Evolutionary conservation across 805 yeast genomes (phyloP).

Genomic region (Ogataea haglerorum): DNA sequence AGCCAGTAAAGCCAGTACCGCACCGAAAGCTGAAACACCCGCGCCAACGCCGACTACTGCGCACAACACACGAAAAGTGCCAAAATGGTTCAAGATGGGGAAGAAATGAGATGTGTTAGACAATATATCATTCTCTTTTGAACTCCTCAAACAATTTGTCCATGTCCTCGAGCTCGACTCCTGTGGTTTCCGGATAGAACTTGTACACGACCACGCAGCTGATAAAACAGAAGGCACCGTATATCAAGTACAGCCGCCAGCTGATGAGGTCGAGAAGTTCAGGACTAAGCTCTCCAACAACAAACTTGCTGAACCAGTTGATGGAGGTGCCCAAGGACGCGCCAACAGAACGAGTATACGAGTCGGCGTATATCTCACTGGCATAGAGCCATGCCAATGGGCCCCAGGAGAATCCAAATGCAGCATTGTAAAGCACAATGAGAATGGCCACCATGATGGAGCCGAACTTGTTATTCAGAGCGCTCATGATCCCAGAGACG

Average conservation of each 20-base stretch:
- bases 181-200: slow-evolving; percentile 53
- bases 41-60: neutral
- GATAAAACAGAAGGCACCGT: slow-evolving; percentile 61
- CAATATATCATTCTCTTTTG: slow-evolving; percentile 1
- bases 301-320: slow-evolving; percentile 85
- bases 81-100: slow-evolving; percentile 34
- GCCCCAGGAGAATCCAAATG: slow-evolving; percentile 88
- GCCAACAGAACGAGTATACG: slow-evolving; percentile 74
- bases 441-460: slow-evolving; percentile 69
- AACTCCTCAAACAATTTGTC: slow-evolving; percentile 43
- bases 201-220: slow-evolving; percentile 43
- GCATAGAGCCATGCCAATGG: slow-evolving; percentile 87
- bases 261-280: slow-evolving; percentile 67
- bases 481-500: slow-evolving; percentile 58
- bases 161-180: slow-evolving; percentile 52
- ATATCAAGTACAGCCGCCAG: slow-evolving; percentile 78
- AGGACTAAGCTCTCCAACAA: slow-evolving; percentile 91
- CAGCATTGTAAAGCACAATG: slow-evolving; percentile 75
- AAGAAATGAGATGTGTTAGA: slow-evolving; percentile 20
- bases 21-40: neutral
- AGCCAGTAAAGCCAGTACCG: neutral
- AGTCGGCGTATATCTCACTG: slow-evolving; percentile 77
- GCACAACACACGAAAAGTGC: slow-evolving; percentile 22
- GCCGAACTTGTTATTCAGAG: slow-evolving; percentile 48
- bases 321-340: slow-evolving; percentile 85